These are phyloP conservation scores for Trypanosoma caninum DNA, from an alignment of 208 protist genomes.

Conservation along the genomic window DNA sequence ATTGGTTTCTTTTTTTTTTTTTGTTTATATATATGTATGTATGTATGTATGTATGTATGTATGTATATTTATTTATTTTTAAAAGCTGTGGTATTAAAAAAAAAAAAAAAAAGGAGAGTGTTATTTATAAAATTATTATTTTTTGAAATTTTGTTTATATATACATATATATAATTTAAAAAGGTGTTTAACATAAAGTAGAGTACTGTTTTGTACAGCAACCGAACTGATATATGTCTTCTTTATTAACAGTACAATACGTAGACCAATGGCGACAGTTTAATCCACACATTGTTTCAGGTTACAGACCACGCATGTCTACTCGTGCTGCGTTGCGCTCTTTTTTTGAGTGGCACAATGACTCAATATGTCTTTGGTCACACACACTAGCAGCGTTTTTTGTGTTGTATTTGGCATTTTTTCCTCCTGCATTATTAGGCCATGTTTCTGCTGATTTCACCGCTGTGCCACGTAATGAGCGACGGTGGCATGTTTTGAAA, in stretches of 20 bases:
- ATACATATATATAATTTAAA: no score
- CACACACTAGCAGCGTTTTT: slow-evolving; percentile 38
- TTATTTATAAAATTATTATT: no score
- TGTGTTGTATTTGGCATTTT: slow-evolving; percentile 37
- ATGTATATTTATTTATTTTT: neutral
- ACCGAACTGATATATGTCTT: no score
- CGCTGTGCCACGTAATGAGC: neutral
- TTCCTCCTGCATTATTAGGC: slow-evolving; percentile 26
- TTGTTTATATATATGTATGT: neutral
- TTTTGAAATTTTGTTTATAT: no score
- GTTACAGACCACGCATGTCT: slow-evolving; percentile 54
- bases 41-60: neutral
- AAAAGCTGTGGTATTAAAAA: no score
- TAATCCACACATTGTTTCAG: slow-evolving; percentile 52
- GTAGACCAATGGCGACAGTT: slow-evolving; percentile 60
- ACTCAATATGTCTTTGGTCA: slow-evolving; percentile 52
- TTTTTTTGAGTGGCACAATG: slow-evolving; percentile 59
- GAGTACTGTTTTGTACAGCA: no score
- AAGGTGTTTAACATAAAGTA: no score
- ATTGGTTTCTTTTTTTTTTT: neutral
- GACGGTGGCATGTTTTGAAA: no score
- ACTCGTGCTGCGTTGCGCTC: slow-evolving; percentile 37
- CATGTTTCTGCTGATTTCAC: neutral
- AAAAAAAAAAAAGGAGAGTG: no score
- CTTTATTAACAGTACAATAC: slow-evolving; percentile 40